phyloP scores from a whole-genome alignment of 805 yeast species.

The Starmerella scarabaei region DNA sequence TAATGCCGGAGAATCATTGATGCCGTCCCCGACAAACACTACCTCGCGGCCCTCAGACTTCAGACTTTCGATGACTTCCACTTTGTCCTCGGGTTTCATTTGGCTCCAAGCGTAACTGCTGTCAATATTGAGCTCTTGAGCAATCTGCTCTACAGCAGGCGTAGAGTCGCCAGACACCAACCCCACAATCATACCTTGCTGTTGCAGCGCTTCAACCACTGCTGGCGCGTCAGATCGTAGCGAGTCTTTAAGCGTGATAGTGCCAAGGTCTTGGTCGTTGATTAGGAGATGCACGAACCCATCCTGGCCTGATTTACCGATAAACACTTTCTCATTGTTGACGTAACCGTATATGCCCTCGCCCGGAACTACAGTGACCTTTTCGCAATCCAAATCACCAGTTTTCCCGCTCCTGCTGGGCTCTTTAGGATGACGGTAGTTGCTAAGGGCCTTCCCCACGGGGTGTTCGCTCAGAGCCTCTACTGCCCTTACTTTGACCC shows the following conservation, averaged over 20 bases:
- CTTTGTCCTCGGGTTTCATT: slow-evolving; percentile 65
- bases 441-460: slow-evolving; percentile 54
- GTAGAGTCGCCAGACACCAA: slow-evolving; percentile 83
- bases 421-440: slow-evolving; percentile 11
- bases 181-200: slow-evolving; percentile 49
- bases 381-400: background rate
- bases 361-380: slow-evolving; percentile 5
- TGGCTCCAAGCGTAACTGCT: slow-evolving; percentile 54
- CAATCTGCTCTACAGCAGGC: slow-evolving; percentile 51
- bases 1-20: slow-evolving; percentile 94
- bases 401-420: too few species aligned
- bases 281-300: slow-evolving; percentile 48
- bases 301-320: slow-evolving; percentile 36
- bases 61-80: slow-evolving; percentile 39
- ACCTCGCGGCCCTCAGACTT: slow-evolving; percentile 42
- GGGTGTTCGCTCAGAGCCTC: slow-evolving; percentile 82
- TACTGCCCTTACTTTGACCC: slow-evolving; percentile 44
- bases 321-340: slow-evolving; percentile 26
- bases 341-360: slow-evolving; percentile 10
- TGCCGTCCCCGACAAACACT: slow-evolving; percentile 94
- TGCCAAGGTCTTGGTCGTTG: slow-evolving; percentile 48
- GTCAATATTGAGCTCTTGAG: slow-evolving; percentile 54
- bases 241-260: slow-evolving; percentile 52
- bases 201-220: slow-evolving; percentile 43
- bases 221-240: slow-evolving; percentile 51